Percentiles rank a stretch among this genome's conserved stretches.
Conservation (phyloP, 2,329 filamentous ascomycete species). For the Diaporthe sp. region DNA sequence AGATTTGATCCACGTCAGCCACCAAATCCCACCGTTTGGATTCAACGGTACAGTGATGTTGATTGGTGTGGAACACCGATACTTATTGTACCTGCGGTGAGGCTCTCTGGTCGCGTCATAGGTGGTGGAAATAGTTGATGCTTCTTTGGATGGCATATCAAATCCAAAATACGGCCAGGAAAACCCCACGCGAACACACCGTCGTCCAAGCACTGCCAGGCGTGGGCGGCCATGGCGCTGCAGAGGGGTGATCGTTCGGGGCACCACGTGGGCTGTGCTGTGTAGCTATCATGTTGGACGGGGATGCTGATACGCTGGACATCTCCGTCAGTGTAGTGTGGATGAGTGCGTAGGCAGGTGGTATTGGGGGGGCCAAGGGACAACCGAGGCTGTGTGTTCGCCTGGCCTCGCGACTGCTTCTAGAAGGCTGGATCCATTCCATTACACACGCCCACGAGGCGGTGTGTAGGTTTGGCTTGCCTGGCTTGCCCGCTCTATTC, state of each 20-base stretch:
- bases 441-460: conserved; percentile 12
- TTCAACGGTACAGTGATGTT: neutral
- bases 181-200: neutral
- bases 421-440: conserved; percentile 7
- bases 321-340: neutral
- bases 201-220: neutral
- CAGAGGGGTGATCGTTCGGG: neutral
- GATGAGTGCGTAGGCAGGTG: neutral
- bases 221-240: neutral
- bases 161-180: neutral
- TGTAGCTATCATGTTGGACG: neutral
- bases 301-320: neutral
- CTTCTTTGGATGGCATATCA: neutral
- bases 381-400: neutral
- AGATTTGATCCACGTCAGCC: conserved; percentile 19
- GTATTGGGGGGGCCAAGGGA: neutral
- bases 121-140: neutral
- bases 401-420: neutral
- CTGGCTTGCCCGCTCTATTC: neutral
- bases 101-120: conserved; percentile 21
- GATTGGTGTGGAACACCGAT: conserved; percentile 10
- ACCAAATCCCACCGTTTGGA: conserved; percentile 12
- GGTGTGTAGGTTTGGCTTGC: neutral
- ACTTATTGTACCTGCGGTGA: conserved; percentile 12
- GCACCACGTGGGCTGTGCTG: conserved; percentile 2